Base-by-base conservation (phyloP, 73 alveolate genomes). In the Paramecium sonneborni region DNA sequence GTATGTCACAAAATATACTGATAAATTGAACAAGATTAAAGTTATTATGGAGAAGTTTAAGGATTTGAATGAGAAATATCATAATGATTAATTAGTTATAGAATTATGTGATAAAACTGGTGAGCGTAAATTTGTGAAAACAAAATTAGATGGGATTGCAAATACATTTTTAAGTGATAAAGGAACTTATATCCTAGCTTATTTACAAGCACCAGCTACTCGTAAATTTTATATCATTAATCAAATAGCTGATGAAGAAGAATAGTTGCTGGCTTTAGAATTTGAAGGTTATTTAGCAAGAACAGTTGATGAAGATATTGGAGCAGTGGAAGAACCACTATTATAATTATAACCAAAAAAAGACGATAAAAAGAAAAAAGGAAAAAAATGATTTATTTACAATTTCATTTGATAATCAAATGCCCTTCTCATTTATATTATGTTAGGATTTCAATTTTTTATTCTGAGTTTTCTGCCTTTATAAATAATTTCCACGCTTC, bases 271-370 rank as follows among this genome's bases (percentile, higher is more conserved):
- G 34, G 94, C 87, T 0, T 62, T 88, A 24, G 94, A 88, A 43
- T 69, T 43, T 10, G 94, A 88, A 39, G 94, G 94, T 23, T 88
- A 57, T 72, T 69, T 76, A 26, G 94, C 74, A 43, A 68, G 94
- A 46, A 69, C 91, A 0, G 89, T 69, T 39, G 94, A 88, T 37
- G 94, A 88, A 32, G 94, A 88, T 88, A 67, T 69, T 4, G 94
- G 94, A 34, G 94, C 94, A 69, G 79, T 88, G 9, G 94, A 88
- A 56, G 94, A 88, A 30, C 94, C 94, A 30, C 34, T 88, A 46
- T 30, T 88, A 39, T 37, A 44, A 79, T 26, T 46, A 34, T 24
- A 38, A 44, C 48, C 41, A 21, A 79, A 79, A 57, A 88, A 88
- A 39, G 87, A 88, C 37, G 94, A 88, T 88, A 82, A 88, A 41